phyloP scores from a whole-genome alignment of 75 land plant genomes.

The Larix kaempferi region DNA sequence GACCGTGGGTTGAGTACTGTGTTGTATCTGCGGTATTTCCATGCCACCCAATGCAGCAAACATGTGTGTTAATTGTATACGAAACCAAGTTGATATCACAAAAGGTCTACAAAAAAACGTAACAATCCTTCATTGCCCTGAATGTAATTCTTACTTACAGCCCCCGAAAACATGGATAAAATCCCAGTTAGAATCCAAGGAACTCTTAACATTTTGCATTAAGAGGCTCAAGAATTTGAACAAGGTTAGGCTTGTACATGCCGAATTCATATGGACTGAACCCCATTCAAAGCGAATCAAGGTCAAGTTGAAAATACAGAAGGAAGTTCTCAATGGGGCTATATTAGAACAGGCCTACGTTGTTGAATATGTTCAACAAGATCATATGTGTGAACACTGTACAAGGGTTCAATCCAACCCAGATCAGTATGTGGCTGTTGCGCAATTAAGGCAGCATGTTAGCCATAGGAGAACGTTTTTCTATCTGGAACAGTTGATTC shows the following conservation, averaged over 20 bases:
- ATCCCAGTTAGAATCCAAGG: slow-evolving; percentile 61
- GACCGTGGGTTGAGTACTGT: slow-evolving; percentile 67
- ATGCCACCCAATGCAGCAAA: slow-evolving; percentile 84
- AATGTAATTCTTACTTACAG: slow-evolving; percentile 56
- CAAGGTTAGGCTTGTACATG: slow-evolving; percentile 49
- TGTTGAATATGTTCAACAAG: slow-evolving; percentile 64
- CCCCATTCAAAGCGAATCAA: slow-evolving; percentile 79
- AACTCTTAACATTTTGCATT: slow-evolving; percentile 65
- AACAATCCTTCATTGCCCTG: slow-evolving; percentile 54
- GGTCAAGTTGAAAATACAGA: slow-evolving; percentile 59
- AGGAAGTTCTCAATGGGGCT: slow-evolving; percentile 66
- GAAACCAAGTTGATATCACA: slow-evolving; percentile 75
- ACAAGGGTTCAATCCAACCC: slow-evolving; percentile 63
- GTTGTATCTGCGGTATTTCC: slow-evolving; percentile 72
- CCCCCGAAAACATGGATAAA: slow-evolving; percentile 72
- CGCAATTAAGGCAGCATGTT: slow-evolving; percentile 75
- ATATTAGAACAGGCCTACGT: slow-evolving; percentile 59
- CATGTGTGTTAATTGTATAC: slow-evolving; percentile 75
- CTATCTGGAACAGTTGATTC: slow-evolving; percentile 73
- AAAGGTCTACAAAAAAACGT: slow-evolving; percentile 63
- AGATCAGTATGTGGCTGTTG: slow-evolving; percentile 75
- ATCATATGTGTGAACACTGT: slow-evolving; percentile 69
- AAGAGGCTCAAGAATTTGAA: slow-evolving; percentile 55
- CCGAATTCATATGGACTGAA: slow-evolving; percentile 79
- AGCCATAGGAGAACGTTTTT: slow-evolving; percentile 73